These are phyloP conservation scores for Pseudogymnoascus sp. DNA, from an alignment of 2,329 filamentous ascomycete genomes.

Conservation along the genomic window DNA sequence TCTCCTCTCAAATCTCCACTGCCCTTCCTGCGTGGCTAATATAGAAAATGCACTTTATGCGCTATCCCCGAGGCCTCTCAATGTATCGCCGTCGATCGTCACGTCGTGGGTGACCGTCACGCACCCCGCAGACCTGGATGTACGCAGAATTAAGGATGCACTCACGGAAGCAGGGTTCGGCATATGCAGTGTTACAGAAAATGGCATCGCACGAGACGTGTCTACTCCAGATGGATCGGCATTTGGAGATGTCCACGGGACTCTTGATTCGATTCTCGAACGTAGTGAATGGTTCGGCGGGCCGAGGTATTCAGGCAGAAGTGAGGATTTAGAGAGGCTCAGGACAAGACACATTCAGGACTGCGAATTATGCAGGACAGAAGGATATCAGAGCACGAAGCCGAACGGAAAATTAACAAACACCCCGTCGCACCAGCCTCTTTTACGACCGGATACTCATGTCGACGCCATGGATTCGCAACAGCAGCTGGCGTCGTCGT, in stretches of 20 bases:
- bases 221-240: not conserved
- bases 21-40: slow-evolving; percentile 62
- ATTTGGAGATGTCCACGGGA: slow-evolving; percentile 8
- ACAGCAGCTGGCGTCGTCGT: not conserved
- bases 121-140: slow-evolving; percentile 39
- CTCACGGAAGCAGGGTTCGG: slow-evolving; percentile 55
- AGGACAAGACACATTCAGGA: not conserved
- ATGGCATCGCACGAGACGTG: slow-evolving; percentile 2
- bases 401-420: not conserved
- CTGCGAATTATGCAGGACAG: slow-evolving; percentile 4
- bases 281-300: slow-evolving; percentile 1
- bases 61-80: slow-evolving; percentile 42
- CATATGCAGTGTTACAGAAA: slow-evolving; percentile 33
- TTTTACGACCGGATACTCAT: not conserved
- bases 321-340: not conserved
- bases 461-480: not conserved
- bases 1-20: slow-evolving; percentile 69
- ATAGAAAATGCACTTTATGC: slow-evolving; percentile 52
- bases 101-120: slow-evolving; percentile 60
- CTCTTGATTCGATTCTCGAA: slow-evolving; percentile 6
- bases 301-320: slow-evolving; percentile 8
- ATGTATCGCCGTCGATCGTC: slow-evolving; percentile 63
- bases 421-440: not conserved
- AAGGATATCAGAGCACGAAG: not conserved
- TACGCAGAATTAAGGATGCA: slow-evolving; percentile 37